A percentile compares a stretch with the other conserved stretches of the same genome.
Evolutionary conservation across 305 asterid genomes (phyloP).

Genomic region (Fraxinus platypoda): DNA sequence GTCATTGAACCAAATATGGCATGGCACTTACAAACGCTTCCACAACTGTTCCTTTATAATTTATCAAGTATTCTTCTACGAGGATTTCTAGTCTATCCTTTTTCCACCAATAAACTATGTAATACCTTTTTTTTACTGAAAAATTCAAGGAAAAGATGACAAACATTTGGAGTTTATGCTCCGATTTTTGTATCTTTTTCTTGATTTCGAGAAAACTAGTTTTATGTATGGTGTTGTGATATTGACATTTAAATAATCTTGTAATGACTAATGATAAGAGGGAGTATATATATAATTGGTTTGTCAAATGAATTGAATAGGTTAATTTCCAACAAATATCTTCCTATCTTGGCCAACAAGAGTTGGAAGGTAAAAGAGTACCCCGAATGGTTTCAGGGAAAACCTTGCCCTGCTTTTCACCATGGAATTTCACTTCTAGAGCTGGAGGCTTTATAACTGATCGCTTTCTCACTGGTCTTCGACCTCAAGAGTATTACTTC

Average conservation of each 20-base stretch:
- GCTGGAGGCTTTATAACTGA: slow-evolving; percentile 98
- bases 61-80: not conserved
- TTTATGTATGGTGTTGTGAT: not conserved
- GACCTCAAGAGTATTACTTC: slow-evolving; percentile 95
- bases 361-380: slow-evolving; percentile 97
- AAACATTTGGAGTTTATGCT: not conserved
- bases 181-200: not conserved
- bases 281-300: not conserved
- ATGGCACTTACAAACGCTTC: not conserved
- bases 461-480: slow-evolving; percentile 94
- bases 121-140: not conserved
- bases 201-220: not conserved
- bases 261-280: not conserved
- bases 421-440: slow-evolving; percentile 95
- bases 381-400: slow-evolving; percentile 99
- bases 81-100: not conserved
- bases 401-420: slow-evolving; percentile 88
- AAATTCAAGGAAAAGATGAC: not conserved
- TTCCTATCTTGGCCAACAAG: slow-evolving; percentile 94
- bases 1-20: not conserved
- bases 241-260: not conserved
- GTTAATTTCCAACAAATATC: slow-evolving; percentile 99
- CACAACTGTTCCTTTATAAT: not conserved
- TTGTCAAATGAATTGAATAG: slow-evolving; percentile 36
- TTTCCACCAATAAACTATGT: not conserved